Base-by-base conservation (phyloP, 805 yeast genomes). In the Starmerella vaccinii region DNA sequence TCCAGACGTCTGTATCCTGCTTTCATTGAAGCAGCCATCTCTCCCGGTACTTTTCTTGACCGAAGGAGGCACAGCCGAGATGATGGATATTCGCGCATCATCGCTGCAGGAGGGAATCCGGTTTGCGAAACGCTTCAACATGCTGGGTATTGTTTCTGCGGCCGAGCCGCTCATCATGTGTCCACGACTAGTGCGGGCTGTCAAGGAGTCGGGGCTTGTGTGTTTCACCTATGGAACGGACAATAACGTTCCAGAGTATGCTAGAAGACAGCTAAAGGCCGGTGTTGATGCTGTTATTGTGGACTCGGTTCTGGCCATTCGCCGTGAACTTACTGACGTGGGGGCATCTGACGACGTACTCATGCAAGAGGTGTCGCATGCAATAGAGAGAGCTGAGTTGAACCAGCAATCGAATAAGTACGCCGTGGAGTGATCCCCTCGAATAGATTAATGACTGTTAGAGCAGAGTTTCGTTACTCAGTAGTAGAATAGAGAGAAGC, bases 241-340 rank as follows among this genome's bases (percentile, higher is more conserved):
- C 63, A 90, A 90, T 65, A 90, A 90, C 61, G 80, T 78, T 32
- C 95, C 97, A 0, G 87, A 78, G 51, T 80, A 80, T 54, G 88
- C 95, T 26, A 80, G 79, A 58, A 70, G 84, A 51, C 96, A 90
- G 66, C 82, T 90, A 82, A 80, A 78, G 56, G 89, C 94, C 3
- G 97, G 97, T 8, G 95, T 90, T 12, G 97, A 90, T 71, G 98
- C 98, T 0, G 97, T 90, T n/a, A 90, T 90, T 68, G 97, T 86
- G 3, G 97, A 90, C 67, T 81, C 86, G 49, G 97, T 90, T 1
- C 72, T 89, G 61, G 96, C 95, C 0, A 94, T 89, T n/a, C 74
- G 95, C 63, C 82, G 82, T 59, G 95, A 85, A 7, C 72, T 89
- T 54, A 76, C 77, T 5, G 57, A 50, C 2, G 32, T 27, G 5